Base-by-base conservation (phyloP, 331 rosid genomes). In the Pyrus hybrid region DNA sequence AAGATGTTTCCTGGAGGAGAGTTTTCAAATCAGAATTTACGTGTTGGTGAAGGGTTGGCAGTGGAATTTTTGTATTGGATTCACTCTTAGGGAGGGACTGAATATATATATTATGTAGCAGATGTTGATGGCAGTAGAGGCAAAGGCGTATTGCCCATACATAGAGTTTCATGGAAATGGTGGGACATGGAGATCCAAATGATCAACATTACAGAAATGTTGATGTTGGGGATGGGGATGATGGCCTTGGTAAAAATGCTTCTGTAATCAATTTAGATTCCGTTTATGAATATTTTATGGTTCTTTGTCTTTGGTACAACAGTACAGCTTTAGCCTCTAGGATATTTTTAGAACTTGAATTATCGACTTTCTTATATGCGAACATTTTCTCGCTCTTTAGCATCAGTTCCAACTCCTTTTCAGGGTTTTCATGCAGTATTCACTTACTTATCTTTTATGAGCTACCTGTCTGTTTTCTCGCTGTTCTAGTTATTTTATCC, bases 111-210 rank as follows among this genome's bases (percentile, higher is more conserved):
- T 77, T 93, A 96, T 81, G 89, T 90, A 60, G 94, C 94, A 9
- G 88, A 87, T 79, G 90, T 86, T 79, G 97, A 90, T 87, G 97
- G 93, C 58, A 88, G 89, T 79, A 86, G 90, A 43, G 96, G 97
- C 83, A 90, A 83, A 84, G 96, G 81, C 86, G 94, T 6, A 53
- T 53, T 53, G 10, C 58, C 45, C 45, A 41, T 10, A 41, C 13
- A 41, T 10, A 3, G 45, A 11, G 45, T 41, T 41, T 41, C 45
- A 3, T 88, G 82, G 97, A 93, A 80, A 90, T 93, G 90, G 96
- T 93, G 72, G 96, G 96, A 2, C 90, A 87, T 86, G 97, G 97
- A 64, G 97, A 88, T 82, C 96, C 97, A 76, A 86, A 86, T 72
- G 96, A 90, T 8, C 96, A 96, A 58, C 97, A 93, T 83, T 86